Evolutionary conservation across 805 yeast genomes (phyloP), one percentile per base, ranked within the genome.

Genomic region (Wickerhamia fluorescens): DNA sequence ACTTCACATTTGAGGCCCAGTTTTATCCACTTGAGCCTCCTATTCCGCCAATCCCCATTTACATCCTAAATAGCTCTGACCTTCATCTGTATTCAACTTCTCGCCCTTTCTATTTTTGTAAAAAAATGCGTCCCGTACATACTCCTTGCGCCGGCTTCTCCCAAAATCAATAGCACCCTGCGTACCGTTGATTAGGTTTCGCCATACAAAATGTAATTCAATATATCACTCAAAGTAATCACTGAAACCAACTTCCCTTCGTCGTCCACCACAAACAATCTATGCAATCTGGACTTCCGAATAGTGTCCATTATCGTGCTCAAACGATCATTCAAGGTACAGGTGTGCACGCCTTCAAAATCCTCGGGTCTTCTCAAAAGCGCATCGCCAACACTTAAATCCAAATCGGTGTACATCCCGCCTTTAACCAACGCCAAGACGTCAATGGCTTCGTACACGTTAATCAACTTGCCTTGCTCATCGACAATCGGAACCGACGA

Each of bases 261-360:
- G n/a, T 75, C 79, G 53, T 92, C 95, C 16, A 92, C 95, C 17
- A 92, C 87, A 47, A 88, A 85, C 49, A 92, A 71, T 53, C 99
- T 71, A 53, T 92, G 96, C 36, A 92, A 69, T 42, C 97, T 73
- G 19, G 94, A 78, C 44, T 87, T 82, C 46, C 96, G 73, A 35
- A 92, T 86, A 20, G 95, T 88, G 51, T 88, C 96, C 77, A 92
- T 71, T 33, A 92, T 81, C 10, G 94, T 85, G 37, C 89, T 80
- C 34, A 92, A 62, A 38, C 88, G 71, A 53, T 92, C 99, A 42
- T 77, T 71, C 40, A 77, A 68, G 0, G 96, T 85, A 58, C 98
- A 92, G 0, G 97, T 92, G 57, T 87, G 85, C 9, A 92, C 97
- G 35, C 99, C 98, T 56, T 92, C 97, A 46, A 89, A 92, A 51